These are phyloP conservation scores for Sclerotinia borealis DNA, from an alignment of 2,329 filamentous ascomycete species.

Conservation along the genomic window DNA sequence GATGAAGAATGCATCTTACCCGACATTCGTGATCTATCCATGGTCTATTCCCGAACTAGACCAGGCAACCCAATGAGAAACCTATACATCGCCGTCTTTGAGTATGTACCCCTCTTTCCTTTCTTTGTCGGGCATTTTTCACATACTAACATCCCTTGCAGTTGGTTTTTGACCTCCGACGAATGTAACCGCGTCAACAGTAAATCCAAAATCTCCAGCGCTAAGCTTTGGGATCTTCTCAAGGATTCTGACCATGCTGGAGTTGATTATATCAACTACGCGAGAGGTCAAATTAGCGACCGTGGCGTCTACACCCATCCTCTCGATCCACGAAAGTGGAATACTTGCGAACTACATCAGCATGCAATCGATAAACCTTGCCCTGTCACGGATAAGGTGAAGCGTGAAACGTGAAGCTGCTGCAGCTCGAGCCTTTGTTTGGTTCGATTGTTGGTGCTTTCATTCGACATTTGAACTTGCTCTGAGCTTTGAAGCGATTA, in stretches of 20 bases:
- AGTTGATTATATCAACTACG: background rate
- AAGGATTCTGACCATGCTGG: background rate
- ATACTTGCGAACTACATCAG: background rate
- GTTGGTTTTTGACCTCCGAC: background rate
- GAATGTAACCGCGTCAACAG: background rate
- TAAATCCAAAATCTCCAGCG: background rate
- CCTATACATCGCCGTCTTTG: background rate
- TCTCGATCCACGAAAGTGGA: background rate
- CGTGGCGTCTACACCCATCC: background rate
- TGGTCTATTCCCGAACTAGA: background rate
- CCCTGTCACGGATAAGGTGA: background rate
- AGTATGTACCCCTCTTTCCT: background rate
- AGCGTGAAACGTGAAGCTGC: background rate
- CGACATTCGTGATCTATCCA: background rate
- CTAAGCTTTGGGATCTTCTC: background rate
- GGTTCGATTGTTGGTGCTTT: too few relatives aligned
- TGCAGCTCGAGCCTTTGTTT: background rate
- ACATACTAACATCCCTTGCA: background rate
- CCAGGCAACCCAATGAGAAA: background rate
- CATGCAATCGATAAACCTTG: background rate
- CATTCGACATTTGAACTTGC: too few relatives aligned
- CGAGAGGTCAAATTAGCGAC: background rate
- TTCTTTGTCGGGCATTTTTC: fast-evolving
- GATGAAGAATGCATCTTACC: background rate
- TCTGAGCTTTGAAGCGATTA: too few relatives aligned